Base-by-base conservation (phyloP, 1,284 basidiomycete genomes). In the Ceraceosorus guamensis region DNA sequence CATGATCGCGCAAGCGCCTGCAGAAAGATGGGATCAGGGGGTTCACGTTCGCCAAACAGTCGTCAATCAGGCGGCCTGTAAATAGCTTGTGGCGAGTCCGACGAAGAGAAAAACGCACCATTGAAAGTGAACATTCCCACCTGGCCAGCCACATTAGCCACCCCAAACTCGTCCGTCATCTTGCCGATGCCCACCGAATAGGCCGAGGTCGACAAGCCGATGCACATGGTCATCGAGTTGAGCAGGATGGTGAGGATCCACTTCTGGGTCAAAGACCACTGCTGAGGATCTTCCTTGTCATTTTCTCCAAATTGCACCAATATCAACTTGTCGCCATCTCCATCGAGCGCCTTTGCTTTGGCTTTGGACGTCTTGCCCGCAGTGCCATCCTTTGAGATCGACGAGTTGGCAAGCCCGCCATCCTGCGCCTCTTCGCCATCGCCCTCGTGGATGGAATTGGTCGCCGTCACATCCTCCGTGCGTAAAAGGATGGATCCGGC, bases 121-220 rank as follows among this genome's bases (percentile, higher is more conserved):
- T n/a, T n/a, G n/a, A 73, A 67, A 35, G 65, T 59, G 57, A 71
- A 65, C 69, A 75, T 68, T 4, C 74, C 74, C 50, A 75, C 59
- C 51, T 77, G 75, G 1, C 73, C 73, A 14, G 66, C 66, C 33
- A 70, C 74, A 43, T 41, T 58, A 16, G 67, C 65, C 35, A 75
- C 69, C 10, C 68, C 65, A n/a, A 73, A 68, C 56, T 76, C 75
- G 13, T 62, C 50, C 5, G 66, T 53, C 73, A 76, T 76, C 31
- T 59, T 60, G 34, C 53, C 59, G 43, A 68, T 65, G 18, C 73
- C 70, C n/a, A 56, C 62, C 4, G 67, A 72, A 63, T 71, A 77
- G 7, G 70, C 74, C 30, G 68, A 65, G 10, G 73, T 76, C n/a
- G 67, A 60, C 2, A 77, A 66, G 39, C 75, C 71, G 52, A 73